Conservation (phyloP, 768 basidiomycete species). For the Pulveroboletus sp. region DNA sequence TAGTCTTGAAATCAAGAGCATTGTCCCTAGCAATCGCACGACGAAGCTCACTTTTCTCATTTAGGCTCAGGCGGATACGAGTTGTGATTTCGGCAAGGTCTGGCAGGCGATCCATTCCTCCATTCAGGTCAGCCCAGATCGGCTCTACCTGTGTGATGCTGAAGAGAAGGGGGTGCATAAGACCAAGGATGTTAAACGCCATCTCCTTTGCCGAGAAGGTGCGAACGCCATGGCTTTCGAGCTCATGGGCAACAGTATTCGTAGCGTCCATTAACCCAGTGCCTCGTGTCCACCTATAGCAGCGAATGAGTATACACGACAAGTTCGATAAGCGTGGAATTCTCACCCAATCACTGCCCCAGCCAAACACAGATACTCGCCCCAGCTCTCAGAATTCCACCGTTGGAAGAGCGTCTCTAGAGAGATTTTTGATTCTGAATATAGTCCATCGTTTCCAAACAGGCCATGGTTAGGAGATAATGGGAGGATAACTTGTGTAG, state of each 20-base stretch:
- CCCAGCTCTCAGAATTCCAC: constrained; percentile 98
- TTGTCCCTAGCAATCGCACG: constrained; percentile 93
- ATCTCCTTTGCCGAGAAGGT: constrained; percentile 99
- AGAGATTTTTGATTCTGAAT: constrained; percentile 98
- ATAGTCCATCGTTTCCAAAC: constrained; percentile 97
- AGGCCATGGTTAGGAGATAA: constrained; percentile 97
- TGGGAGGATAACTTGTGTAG: constrained; percentile 97
- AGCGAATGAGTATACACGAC: constrained; percentile 7
- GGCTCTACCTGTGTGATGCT: constrained; percentile 99
- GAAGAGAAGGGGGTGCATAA: constrained; percentile 99
- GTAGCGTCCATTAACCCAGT: constrained; percentile 96
- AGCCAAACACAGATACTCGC: constrained; percentile 95
- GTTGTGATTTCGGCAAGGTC: constrained; percentile 90
- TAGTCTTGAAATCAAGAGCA: constrained; percentile 90
- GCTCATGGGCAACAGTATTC: constrained; percentile 90
- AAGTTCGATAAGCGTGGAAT: constrained; percentile 4
- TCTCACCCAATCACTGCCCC: constrained; percentile 96
- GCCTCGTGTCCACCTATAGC: constrained; percentile 88
- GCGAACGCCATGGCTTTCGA: constrained; percentile 90
- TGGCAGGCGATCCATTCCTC: constrained; percentile 96
- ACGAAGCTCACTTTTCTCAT: constrained; percentile 88
- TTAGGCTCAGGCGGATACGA: constrained; percentile 78
- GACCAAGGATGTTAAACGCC: constrained; percentile 99
- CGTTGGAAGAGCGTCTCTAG: constrained; percentile 97
- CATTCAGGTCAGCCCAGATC: constrained; percentile 98